These are phyloP conservation scores for Fonsecaea multimorphosa DNA, from an alignment of 2,329 filamentous ascomycete genomes.

Conservation along the genomic window DNA sequence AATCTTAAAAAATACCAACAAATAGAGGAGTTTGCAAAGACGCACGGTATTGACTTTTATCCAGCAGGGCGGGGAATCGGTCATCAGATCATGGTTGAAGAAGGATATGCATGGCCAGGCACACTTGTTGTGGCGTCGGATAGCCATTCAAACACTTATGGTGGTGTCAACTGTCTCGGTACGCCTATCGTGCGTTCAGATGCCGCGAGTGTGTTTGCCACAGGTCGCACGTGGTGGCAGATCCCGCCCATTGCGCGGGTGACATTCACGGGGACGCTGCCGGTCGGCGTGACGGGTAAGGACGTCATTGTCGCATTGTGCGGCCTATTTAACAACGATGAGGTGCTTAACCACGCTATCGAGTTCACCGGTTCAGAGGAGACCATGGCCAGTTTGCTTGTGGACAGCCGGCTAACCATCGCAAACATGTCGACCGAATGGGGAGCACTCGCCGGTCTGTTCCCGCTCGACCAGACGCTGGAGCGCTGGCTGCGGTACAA, in stretches of 20 bases:
- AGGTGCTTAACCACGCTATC: slow-evolving; percentile 88
- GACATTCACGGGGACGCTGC: slow-evolving; percentile 75
- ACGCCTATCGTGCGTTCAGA: slow-evolving; percentile 87
- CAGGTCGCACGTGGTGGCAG: slow-evolving; percentile 84
- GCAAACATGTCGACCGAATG: slow-evolving; percentile 50
- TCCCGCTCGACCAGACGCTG: slow-evolving; percentile 78
- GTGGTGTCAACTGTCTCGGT: slow-evolving; percentile 74
- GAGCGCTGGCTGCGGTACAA: slow-evolving; percentile 76
- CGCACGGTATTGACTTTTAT: slow-evolving; percentile 79
- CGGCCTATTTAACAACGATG: slow-evolving; percentile 81
- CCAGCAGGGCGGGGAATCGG: slow-evolving; percentile 81
- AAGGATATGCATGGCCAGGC: slow-evolving; percentile 82
- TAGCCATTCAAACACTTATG: slow-evolving; percentile 80
- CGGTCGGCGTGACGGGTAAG: slow-evolving; percentile 84
- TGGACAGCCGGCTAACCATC: slow-evolving; percentile 73
- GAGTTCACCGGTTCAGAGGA: slow-evolving; percentile 84
- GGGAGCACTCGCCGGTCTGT: slow-evolving; percentile 66
- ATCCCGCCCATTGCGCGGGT: slow-evolving; percentile 83
- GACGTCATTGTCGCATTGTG: slow-evolving; percentile 92
- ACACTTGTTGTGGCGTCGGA: slow-evolving; percentile 78
- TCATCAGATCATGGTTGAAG: slow-evolving; percentile 91
- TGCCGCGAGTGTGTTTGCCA: slow-evolving; percentile 84
- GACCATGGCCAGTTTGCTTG: slow-evolving; percentile 72
- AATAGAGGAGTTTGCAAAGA: slow-evolving; percentile 80
- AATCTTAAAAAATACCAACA: slow-evolving; percentile 83